Evolutionary conservation across 2,329 filamentous ascomycete genomes (phyloP).

Genomic region (Xylogone sp.): DNA sequence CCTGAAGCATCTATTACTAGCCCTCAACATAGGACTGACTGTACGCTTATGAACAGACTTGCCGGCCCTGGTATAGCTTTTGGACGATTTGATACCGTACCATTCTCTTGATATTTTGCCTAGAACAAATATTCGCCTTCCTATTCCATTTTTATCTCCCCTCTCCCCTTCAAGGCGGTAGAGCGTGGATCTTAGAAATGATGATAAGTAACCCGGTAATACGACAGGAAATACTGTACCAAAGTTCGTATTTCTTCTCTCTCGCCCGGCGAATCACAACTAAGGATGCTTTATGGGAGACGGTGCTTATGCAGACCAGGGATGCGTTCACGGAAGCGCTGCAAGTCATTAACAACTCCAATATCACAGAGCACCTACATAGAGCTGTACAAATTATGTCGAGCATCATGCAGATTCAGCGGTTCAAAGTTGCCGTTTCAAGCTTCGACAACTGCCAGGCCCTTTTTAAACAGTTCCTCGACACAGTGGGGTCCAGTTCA

Average conservation of each 20-base stretch:
- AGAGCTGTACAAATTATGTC: slow-evolving; percentile 38
- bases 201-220: slow-evolving; percentile 53
- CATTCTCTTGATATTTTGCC: slow-evolving; percentile 52
- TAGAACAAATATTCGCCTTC: slow-evolving; percentile 60
- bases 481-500: slow-evolving; percentile 11
- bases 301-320: slow-evolving; percentile 29
- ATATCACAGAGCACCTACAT: slow-evolving; percentile 13
- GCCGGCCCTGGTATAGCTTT: slow-evolving; percentile 8
- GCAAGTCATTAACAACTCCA: slow-evolving; percentile 21
- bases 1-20: slow-evolving; percentile 9
- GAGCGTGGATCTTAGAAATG: slow-evolving; percentile 56
- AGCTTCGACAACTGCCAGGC: slow-evolving; percentile 46
- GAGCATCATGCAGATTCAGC: slow-evolving; percentile 49
- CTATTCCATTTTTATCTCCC: slow-evolving; percentile 61
- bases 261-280: slow-evolving; percentile 9
- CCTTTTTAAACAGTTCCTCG: slow-evolving; percentile 40
- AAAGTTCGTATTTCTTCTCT: slow-evolving; percentile 53
- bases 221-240: slow-evolving; percentile 50
- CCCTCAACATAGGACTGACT: slow-evolving; percentile 7
- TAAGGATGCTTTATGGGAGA: slow-evolving; percentile 36
- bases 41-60: slow-evolving; percentile 7
- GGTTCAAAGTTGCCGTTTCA: slow-evolving; percentile 46
- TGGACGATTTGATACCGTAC: slow-evolving; percentile 14
- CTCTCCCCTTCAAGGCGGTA: slow-evolving; percentile 49
- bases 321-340: slow-evolving; percentile 35